Evolutionary conservation across 192 early-diverging fungal genomes (phyloP).

Genomic region (Linnemannia elongata): DNA sequence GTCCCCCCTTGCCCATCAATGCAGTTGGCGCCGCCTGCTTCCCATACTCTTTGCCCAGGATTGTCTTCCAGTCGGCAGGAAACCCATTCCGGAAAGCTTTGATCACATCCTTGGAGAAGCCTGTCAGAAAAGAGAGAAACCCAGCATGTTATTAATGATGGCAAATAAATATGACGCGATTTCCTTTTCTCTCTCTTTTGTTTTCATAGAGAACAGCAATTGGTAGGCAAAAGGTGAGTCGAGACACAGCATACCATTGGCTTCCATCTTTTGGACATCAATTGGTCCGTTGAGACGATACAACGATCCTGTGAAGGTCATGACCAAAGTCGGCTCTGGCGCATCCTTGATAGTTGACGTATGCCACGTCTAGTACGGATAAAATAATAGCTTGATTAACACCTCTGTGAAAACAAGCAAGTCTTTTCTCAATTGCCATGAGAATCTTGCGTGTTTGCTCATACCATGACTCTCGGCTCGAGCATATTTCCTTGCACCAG

Average conservation of each 20-base stretch:
- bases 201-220: no score
- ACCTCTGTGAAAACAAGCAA: neutral
- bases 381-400: neutral
- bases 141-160: no score
- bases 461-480: conserved; percentile 12
- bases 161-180: no score
- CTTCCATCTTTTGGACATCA: conserved; percentile 10
- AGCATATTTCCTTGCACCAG: conserved; percentile 9
- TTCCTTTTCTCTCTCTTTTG: no score
- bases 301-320: conserved; percentile 8
- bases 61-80: conserved; percentile 14
- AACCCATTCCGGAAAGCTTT: conserved; percentile 13
- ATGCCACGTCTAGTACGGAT: conserved; percentile 13
- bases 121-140: neutral
- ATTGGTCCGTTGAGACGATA: conserved; percentile 16
- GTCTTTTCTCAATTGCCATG: no score
- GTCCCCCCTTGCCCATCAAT: neutral
- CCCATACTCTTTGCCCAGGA: neutral
- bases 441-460: neutral
- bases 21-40: neutral
- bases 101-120: conserved; percentile 18
- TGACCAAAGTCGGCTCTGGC: neutral
- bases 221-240: neutral
- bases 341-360: conserved; percentile 18
- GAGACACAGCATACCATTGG: conserved; percentile 14